These are phyloP conservation scores for Guyanaporus albipodus DNA, from an alignment of 768 basidiomycete genomes.

Conservation along the genomic window DNA sequence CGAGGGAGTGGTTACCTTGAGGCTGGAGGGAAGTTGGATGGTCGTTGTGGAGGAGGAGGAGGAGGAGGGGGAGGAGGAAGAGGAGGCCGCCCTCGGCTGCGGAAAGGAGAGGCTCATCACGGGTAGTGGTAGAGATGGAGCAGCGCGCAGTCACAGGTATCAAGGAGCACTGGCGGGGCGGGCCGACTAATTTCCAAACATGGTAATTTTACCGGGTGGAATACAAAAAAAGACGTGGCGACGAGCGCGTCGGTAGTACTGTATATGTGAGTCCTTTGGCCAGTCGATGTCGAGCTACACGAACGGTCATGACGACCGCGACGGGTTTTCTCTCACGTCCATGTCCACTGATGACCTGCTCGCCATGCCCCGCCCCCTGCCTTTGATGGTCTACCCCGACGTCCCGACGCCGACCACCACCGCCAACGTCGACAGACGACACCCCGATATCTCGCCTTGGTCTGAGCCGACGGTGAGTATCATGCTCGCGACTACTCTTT, in stretches of 20 bases:
- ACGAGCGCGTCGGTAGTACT: neutral
- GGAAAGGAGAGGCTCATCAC: constrained; percentile 8
- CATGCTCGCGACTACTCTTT: neutral
- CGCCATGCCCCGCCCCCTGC: neutral
- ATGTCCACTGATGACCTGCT: constrained; percentile 3
- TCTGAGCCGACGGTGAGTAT: neutral
- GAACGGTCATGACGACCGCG: constrained; percentile 1
- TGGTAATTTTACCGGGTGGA: constrained; percentile 2
- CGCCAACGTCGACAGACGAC: neutral
- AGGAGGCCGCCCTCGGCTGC: constrained; percentile 30
- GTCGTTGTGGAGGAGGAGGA: constrained; percentile 36
- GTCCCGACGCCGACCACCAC: neutral
- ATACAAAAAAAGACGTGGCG: neutral
- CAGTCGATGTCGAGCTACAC: too few relatives aligned
- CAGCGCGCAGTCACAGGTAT: constrained; percentile 9
- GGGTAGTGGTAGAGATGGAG: neutral
- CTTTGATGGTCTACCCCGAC: constrained; percentile 14
- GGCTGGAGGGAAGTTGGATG: constrained; percentile 38
- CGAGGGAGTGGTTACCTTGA: constrained; percentile 44
- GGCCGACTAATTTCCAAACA: constrained; percentile 10
- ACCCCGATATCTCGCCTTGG: constrained; percentile 24
- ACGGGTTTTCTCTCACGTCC: constrained; percentile 17
- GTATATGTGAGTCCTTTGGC: too few relatives aligned
- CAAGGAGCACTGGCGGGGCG: constrained; percentile 12
- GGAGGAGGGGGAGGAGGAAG: constrained; percentile 42